Conservation (phyloP, 2,329 filamentous ascomycete genomes). For the Pseudogymnoascus sp. region DNA sequence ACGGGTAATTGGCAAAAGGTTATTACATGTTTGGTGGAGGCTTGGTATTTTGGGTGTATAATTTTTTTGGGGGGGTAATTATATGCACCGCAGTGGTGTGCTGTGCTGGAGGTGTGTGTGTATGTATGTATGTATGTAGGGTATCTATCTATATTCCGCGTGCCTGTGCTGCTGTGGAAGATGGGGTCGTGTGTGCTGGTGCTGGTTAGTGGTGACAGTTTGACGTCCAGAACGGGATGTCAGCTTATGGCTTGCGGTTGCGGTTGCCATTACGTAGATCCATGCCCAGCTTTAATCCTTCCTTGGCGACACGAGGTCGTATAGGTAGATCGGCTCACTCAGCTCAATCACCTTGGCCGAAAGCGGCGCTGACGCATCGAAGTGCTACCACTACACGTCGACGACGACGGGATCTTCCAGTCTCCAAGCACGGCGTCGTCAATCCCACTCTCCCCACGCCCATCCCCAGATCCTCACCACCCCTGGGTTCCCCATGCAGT, state of each 20-base stretch:
- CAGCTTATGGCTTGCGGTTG: background rate
- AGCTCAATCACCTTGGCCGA: background rate
- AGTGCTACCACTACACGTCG: too few relatives aligned
- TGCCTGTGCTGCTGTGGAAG: background rate
- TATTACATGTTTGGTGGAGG: background rate
- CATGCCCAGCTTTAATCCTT: background rate
- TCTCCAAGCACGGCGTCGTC: background rate
- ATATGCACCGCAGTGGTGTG: background rate
- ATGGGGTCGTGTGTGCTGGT: background rate
- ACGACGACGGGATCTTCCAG: background rate
- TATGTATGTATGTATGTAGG: background rate
- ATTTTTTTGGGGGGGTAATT: background rate
- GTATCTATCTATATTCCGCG: background rate
- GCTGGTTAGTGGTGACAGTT: background rate
- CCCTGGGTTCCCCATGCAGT: too few relatives aligned
- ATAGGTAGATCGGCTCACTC: background rate
- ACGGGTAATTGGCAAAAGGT: background rate
- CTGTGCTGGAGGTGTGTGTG: background rate
- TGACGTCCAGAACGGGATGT: background rate
- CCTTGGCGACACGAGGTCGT: background rate
- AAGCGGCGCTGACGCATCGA: background rate
- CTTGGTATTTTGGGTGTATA: background rate
- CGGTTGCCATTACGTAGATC: background rate
- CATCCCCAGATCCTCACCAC: background rate
- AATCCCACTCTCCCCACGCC: background rate